Percentiles rank a stretch among this genome's conserved stretches.
Evolutionary conservation across 2,329 filamentous ascomycete species (phyloP).

Genomic region (Penicillium paneum): DNA sequence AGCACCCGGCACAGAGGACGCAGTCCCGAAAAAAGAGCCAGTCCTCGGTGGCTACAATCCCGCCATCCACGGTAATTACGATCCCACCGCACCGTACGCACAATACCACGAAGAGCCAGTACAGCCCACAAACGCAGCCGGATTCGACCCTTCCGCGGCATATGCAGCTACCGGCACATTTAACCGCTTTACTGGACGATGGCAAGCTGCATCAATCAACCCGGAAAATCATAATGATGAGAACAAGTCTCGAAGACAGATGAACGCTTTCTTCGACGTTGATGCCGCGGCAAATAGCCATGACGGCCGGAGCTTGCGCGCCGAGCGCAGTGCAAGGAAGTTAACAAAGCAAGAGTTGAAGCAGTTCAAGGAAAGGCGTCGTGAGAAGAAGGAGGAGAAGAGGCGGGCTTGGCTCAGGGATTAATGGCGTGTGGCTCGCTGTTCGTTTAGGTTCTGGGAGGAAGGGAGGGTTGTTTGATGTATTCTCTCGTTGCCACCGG

Average conservation of each 20-base stretch:
- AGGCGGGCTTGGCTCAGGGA: slow-evolving; percentile 85
- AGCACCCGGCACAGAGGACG: slow-evolving; percentile 29
- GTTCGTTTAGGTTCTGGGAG: slow-evolving; percentile 31
- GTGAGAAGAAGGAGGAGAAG: slow-evolving; percentile 91
- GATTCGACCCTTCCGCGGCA: slow-evolving; percentile 45
- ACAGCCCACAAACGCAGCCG: slow-evolving; percentile 15
- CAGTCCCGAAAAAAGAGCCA: slow-evolving; percentile 38
- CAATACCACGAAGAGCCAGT: slow-evolving; percentile 50
- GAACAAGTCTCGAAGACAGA: slow-evolving; percentile 79
- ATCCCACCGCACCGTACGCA: slow-evolving; percentile 93
- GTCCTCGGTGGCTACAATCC: slow-evolving; percentile 81
- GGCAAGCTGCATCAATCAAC: slow-evolving; percentile 65
- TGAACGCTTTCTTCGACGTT: slow-evolving; percentile 94
- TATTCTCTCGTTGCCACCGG: slow-evolving; percentile 10
- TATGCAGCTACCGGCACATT: slow-evolving; percentile 74
- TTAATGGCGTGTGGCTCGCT: slow-evolving; percentile 38
- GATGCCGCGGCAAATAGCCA: slow-evolving; percentile 90
- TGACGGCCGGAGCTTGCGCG: slow-evolving; percentile 84
- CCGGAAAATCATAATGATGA: slow-evolving; percentile 81
- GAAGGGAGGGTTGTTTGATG: background rate
- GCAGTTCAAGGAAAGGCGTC: slow-evolving; percentile 84
- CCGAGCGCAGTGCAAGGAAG: slow-evolving; percentile 82
- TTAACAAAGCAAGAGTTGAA: slow-evolving; percentile 82
- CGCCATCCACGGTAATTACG: slow-evolving; percentile 92
- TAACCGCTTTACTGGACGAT: slow-evolving; percentile 85